phyloP scores from a whole-genome alignment of 495 filamentous ascomycete genomes.

The Filosporella fistucella region DNA sequence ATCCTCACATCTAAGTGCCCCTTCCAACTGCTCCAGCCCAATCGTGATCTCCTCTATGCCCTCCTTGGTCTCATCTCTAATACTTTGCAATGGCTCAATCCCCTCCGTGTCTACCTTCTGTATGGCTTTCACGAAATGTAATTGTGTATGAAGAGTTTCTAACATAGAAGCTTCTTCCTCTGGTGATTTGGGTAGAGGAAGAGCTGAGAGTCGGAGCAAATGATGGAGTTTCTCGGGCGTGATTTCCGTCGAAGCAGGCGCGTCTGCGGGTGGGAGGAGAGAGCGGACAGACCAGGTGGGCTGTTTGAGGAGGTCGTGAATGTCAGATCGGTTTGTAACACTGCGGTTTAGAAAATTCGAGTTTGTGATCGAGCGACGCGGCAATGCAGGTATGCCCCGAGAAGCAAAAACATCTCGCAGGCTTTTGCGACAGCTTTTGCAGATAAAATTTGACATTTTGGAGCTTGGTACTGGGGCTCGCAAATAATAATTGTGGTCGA shows the following conservation, averaged over 20 bases:
- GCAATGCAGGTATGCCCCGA: no score
- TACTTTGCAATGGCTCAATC: conserved; percentile 66
- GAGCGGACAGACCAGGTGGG: conserved; percentile 85
- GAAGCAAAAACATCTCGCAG: no score
- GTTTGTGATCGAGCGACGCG: no score
- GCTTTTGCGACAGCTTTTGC: no score
- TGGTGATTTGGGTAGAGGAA: conserved; percentile 62
- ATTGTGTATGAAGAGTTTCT: conserved; percentile 69
- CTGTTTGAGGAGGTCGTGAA: conserved; percentile 56
- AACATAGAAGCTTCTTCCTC: conserved; percentile 62
- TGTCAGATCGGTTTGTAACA: no score
- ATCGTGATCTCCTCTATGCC: conserved; percentile 38
- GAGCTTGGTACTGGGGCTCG: no score
- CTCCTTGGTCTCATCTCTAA: conserved; percentile 72
- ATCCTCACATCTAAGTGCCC: conserved; percentile 37
- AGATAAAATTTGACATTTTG: no score
- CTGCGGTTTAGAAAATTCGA: no score
- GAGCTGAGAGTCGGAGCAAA: conserved; percentile 84
- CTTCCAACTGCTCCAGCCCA: conserved; percentile 31
- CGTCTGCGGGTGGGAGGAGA: conserved; percentile 46
- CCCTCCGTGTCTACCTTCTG: conserved; percentile 71
- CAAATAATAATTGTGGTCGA: no score
- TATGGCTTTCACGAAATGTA: conserved; percentile 83
- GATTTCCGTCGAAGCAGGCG: conserved; percentile 35
- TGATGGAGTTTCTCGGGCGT: conserved; percentile 58